phyloP scores from a whole-genome alignment of 106 monocot genomes.

The Platanthera guangdongensis region DNA sequence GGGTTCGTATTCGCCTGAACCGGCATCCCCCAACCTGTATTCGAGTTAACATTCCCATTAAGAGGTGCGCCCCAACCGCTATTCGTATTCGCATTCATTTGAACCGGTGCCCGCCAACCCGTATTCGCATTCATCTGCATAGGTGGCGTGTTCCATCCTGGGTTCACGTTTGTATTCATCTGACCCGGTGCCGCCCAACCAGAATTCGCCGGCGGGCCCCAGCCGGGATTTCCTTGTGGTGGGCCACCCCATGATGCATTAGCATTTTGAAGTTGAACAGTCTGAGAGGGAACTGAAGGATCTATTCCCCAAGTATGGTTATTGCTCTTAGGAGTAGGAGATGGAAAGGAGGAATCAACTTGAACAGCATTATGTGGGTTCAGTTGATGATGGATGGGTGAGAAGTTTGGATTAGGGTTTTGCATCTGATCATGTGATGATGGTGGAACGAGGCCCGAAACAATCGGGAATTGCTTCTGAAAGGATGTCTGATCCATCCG shows the following conservation, averaged over 20 bases:
- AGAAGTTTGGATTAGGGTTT: slow-evolving; percentile 8
- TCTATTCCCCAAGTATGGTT: not conserved
- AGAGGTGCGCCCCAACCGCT: not conserved
- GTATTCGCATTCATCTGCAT: slow-evolving; percentile 1
- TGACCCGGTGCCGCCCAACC: slow-evolving; percentile 23
- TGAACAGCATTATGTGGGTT: slow-evolving; percentile 10
- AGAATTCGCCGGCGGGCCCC: not conserved
- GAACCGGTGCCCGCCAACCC: slow-evolving; percentile 12
- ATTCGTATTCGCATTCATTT: not conserved
- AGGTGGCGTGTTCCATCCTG: slow-evolving; percentile 13
- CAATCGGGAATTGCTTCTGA: slow-evolving; percentile 9
- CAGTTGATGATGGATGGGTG: slow-evolving; percentile 3
- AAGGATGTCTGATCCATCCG: not conserved
- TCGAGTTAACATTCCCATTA: slow-evolving; percentile 12
- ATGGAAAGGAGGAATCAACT: slow-evolving; percentile 42
- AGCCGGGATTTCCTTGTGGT: slow-evolving; percentile 7
- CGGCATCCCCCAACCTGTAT: slow-evolving; percentile 9
- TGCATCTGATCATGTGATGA: slow-evolving; percentile 11
- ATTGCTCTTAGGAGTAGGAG: slow-evolving; percentile 35
- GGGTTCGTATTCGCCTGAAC: slow-evolving; percentile 9
- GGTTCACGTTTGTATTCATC: slow-evolving; percentile 6
- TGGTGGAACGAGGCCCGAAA: slow-evolving; percentile 4
- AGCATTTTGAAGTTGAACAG: slow-evolving; percentile 1
- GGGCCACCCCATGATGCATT: slow-evolving; percentile 11
- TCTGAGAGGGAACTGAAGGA: not conserved